Evolutionary conservation across 2,329 filamentous ascomycete species (phyloP).

Genomic region (Diplodia scrobiculata): DNA sequence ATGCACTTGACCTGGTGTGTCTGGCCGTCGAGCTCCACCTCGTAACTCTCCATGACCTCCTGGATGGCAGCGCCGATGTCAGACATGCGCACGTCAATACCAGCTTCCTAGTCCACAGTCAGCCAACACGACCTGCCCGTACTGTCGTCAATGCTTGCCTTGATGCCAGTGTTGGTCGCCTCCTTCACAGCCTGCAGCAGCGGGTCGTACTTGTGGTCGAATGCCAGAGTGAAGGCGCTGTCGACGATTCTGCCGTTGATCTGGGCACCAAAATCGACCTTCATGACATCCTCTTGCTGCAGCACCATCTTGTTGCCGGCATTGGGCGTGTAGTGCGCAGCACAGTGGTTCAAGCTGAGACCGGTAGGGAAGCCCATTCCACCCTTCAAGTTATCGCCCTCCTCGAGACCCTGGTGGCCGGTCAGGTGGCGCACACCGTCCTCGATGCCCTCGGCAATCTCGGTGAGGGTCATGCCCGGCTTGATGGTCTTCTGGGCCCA

Average conservation of each 20-base stretch:
- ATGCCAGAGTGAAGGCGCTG: slow-evolving; percentile 69
- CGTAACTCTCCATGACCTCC: slow-evolving; percentile 91
- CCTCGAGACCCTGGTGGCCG: slow-evolving; percentile 73
- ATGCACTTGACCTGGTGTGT: slow-evolving; percentile 82
- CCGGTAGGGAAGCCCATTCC: slow-evolving; percentile 88
- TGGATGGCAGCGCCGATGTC: slow-evolving; percentile 84
- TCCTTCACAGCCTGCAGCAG: slow-evolving; percentile 67
- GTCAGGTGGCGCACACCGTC: slow-evolving; percentile 75
- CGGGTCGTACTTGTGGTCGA: slow-evolving; percentile 69
- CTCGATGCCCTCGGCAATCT: slow-evolving; percentile 87
- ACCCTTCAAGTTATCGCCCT: slow-evolving; percentile 75
- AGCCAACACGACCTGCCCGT: background rate
- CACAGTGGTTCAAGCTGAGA: slow-evolving; percentile 79
- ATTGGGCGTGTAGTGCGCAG: slow-evolving; percentile 85
- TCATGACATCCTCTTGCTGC: slow-evolving; percentile 69
- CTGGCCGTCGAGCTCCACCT: slow-evolving; percentile 77
- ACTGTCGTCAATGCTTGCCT: slow-evolving; percentile 43
- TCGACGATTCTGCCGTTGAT: slow-evolving; percentile 72
- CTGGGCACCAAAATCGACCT: slow-evolving; percentile 72
- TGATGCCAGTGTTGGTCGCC: slow-evolving; percentile 74
- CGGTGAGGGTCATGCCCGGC: slow-evolving; percentile 76
- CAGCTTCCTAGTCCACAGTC: slow-evolving; percentile 64
- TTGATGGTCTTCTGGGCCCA: slow-evolving; percentile 79
- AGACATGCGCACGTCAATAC: slow-evolving; percentile 85
- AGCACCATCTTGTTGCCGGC: slow-evolving; percentile 77